Base-by-base conservation (phyloP, 2,329 filamentous ascomycete genomes). In the Aureobasidium leucospermi region DNA sequence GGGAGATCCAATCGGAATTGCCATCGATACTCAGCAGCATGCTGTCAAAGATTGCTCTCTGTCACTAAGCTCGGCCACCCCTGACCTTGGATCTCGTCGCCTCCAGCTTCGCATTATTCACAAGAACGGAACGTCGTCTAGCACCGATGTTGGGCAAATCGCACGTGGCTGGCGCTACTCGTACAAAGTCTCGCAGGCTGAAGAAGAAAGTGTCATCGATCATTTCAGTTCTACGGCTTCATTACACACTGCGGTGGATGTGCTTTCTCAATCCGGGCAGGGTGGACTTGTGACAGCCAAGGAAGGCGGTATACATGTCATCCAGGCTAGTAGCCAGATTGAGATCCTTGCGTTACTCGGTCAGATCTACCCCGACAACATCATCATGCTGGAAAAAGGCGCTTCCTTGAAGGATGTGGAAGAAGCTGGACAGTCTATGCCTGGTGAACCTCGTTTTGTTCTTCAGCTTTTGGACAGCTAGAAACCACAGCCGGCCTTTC, bases 151-250 rank as follows among this genome's bases (percentile, higher is more conserved):
- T 13, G 53, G 53, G 3, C 53, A 47, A 9, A 57, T 57, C 29
- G n/a, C 53, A 1, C 53, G 53, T n/a, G 53, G 53, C 11, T 47
- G 41, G 39, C 53, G 53, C 38, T 57, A 46, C 41, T n/a, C n/a
- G 13, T 57, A 57, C 43, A 34, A 47, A 36, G 53, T 15, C 23
- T 47, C 45, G 23, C 23, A 0, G 23, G 23, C 23, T 23, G 23
- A 23, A 23, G 23, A 23, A 23, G 23, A 23, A 23, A 23, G 23
- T 23, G 23, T 23, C 23, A 4, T 23, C 23, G 23, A 23, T 4
- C 23, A 23, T 23, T 23, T 23, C 23, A 23, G 23, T 23, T 23
- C 23, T 23, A 23, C 23, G 23, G 23, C 23, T 23, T 23, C 3
- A 23, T 23, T 23, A 3, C 19, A 45, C 23, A 6, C 23, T 15